These are phyloP conservation scores for Tarenaya hassleriana DNA, from an alignment of 345 rosid genomes.

Conservation along the genomic window DNA sequence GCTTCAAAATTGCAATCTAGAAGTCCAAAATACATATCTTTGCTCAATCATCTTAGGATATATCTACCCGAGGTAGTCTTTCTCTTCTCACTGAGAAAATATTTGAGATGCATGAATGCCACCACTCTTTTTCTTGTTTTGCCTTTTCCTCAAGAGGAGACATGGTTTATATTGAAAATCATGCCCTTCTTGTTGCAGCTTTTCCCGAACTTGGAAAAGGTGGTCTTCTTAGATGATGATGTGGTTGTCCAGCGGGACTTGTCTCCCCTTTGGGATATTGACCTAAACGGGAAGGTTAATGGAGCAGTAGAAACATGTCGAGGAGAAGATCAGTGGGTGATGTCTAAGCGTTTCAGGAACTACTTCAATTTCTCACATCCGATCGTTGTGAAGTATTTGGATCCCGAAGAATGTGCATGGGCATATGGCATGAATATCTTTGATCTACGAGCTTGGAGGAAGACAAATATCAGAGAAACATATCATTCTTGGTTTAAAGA, in stretches of 20 bases:
- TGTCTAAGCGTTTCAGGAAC: conserved; percentile 91
- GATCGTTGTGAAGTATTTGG: conserved; percentile 63
- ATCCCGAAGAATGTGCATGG: conserved; percentile 98
- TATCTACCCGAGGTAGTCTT: conserved; percentile 87
- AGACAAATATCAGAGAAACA: conserved; percentile 72
- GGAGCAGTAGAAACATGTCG: conserved; percentile 99
- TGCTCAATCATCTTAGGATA: conserved; percentile 95
- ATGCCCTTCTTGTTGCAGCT: conserved; percentile 52
- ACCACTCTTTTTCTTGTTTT: background rate
- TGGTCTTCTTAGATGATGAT: conserved; percentile 95
- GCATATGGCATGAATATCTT: conserved; percentile 99
- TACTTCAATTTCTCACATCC: conserved; percentile 99
- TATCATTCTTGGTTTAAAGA: conserved; percentile 91
- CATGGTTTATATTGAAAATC: background rate
- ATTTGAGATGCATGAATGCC: conserved; percentile 1
- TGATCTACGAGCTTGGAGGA: conserved; percentile 90
- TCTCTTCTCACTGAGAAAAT: background rate
- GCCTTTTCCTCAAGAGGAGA: background rate
- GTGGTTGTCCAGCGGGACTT: conserved; percentile 85
- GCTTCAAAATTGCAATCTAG: conserved; percentile 95
- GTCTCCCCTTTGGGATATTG: conserved; percentile 92
- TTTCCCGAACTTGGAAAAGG: conserved; percentile 88
- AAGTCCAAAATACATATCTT: conserved; percentile 98
- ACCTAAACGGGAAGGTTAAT: conserved; percentile 80
- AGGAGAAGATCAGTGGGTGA: conserved; percentile 97